Conservation (phyloP, 306 rosid genomes). For the Begonia peltatifolia region DNA sequence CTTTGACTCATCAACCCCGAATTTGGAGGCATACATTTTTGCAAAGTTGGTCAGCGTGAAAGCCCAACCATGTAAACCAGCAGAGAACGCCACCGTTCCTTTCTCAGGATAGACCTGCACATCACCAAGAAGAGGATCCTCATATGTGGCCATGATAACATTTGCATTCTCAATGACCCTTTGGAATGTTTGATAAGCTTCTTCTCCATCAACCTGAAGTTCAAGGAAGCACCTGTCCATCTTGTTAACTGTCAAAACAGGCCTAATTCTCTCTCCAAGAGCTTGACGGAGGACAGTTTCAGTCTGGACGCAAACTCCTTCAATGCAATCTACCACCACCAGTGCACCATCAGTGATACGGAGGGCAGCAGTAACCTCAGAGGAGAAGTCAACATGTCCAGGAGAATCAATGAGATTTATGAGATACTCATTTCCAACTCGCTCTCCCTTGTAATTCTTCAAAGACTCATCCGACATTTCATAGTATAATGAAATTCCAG, state of each 20-base stretch:
- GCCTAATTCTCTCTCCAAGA: conserved; percentile 74
- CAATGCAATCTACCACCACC: conserved; percentile 83
- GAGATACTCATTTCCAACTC: conserved; percentile 69
- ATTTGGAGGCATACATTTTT: conserved; percentile 80
- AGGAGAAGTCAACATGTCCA: conserved; percentile 74
- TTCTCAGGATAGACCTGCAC: conserved; percentile 71
- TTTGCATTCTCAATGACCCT: conserved; percentile 87
- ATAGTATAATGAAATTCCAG: conserved; percentile 78
- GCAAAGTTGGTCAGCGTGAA: conserved; percentile 74
- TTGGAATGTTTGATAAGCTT: conserved; percentile 61
- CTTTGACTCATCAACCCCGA: conserved; percentile 67
- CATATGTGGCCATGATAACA: conserved; percentile 89
- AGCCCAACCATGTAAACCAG: conserved; percentile 92
- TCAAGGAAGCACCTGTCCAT: conserved; percentile 93
- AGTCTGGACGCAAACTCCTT: conserved; percentile 80
- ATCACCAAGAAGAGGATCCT: conserved; percentile 79
- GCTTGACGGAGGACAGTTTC: conserved; percentile 84
- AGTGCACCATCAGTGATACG: conserved; percentile 84
- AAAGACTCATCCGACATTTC: conserved; percentile 44
- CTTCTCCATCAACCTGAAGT: conserved; percentile 89
- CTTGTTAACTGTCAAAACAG: conserved; percentile 75
- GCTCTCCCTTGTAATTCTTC: conserved; percentile 49
- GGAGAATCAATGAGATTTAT: conserved; percentile 85
- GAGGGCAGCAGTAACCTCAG: conserved; percentile 84
- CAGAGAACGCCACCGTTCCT: conserved; percentile 89